These are phyloP conservation scores for Monilinia fructicola DNA, from an alignment of 2,329 filamentous ascomycete species.

Conservation along the genomic window DNA sequence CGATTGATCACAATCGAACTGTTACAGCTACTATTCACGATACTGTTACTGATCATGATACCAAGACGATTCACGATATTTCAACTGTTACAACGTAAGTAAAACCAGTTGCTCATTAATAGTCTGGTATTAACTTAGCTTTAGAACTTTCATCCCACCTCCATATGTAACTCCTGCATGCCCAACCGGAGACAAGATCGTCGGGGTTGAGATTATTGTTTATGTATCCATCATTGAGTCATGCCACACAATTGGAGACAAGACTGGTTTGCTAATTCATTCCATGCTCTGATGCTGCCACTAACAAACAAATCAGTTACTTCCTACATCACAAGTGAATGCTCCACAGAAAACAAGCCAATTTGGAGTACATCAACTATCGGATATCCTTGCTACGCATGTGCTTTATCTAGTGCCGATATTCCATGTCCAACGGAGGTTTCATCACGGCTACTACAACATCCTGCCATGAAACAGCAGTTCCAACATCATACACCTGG, in stretches of 20 bases:
- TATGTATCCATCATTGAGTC: constrained; percentile 38
- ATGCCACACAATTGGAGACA: constrained; percentile 31
- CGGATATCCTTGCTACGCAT: constrained; percentile 29
- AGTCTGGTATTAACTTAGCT: background rate
- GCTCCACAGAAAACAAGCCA: constrained; percentile 26
- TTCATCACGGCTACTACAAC: constrained; percentile 28
- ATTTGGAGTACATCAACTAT: constrained; percentile 26
- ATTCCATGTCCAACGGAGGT: constrained; percentile 15
- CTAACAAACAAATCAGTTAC: constrained; percentile 24
- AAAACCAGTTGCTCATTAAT: background rate
- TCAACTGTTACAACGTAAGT: constrained; percentile 24
- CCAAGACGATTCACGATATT: constrained; percentile 20
- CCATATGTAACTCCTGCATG: constrained; percentile 29
- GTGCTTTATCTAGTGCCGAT: constrained; percentile 25
- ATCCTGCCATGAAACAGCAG: constrained; percentile 20
- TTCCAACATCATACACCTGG: constrained; percentile 26
- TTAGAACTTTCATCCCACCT: constrained; percentile 27
- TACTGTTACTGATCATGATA: constrained; percentile 12
- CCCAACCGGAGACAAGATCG: constrained; percentile 27
- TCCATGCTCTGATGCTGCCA: background rate
- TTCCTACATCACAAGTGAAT: constrained; percentile 25
- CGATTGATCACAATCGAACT: constrained; percentile 20
- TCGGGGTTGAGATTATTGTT: constrained; percentile 41
- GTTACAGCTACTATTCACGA: constrained; percentile 16
- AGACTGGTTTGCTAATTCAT: constrained; percentile 15